A percentile compares a stretch with the other conserved stretches of the same genome.
These are phyloP conservation scores for Auricularia cornea DNA, from an alignment of 768 basidiomycete species.

Conservation along the genomic window DNA sequence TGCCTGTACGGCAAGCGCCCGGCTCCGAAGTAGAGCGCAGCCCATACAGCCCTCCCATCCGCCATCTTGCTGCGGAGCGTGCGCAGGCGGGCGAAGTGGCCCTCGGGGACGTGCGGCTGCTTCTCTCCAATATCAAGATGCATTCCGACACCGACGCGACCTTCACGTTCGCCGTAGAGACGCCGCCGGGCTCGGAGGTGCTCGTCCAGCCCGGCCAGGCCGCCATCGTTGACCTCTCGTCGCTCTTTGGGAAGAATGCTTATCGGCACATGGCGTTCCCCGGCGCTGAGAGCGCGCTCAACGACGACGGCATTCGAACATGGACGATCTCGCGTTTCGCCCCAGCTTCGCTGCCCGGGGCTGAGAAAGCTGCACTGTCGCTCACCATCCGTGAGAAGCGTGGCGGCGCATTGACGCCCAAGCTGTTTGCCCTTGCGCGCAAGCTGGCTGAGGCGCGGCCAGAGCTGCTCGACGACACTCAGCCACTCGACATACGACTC, in stretches of 20 bases:
- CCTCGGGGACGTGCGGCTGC: not conserved
- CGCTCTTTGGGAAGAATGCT: constrained; percentile 37
- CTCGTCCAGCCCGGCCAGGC: constrained; percentile 37
- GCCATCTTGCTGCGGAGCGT: constrained; percentile 42
- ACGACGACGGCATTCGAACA: constrained; percentile 56
- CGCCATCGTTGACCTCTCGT: constrained; percentile 44
- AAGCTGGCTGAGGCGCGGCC: constrained; percentile 33
- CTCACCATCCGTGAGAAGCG: constrained; percentile 50
- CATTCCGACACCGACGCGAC: constrained; percentile 46
- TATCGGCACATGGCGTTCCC: constrained; percentile 45
- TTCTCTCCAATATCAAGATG: constrained; percentile 22
- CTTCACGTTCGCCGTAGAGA: constrained; percentile 35
- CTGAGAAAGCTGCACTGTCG: not conserved
- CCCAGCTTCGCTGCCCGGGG: constrained; percentile 2
- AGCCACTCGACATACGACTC: constrained; percentile 32
- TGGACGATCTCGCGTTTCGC: constrained; percentile 47
- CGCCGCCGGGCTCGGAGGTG: constrained; percentile 24
- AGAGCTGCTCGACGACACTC: constrained; percentile 33
- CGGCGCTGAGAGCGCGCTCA: constrained; percentile 34
- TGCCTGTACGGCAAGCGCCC: constrained; percentile 41
- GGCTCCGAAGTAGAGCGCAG: constrained; percentile 26
- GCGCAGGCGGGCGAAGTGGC: constrained; percentile 12
- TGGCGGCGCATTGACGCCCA: constrained; percentile 46
- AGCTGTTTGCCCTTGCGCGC: constrained; percentile 42
- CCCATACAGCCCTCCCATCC: constrained; percentile 54